phyloP scores from a whole-genome alignment of 345 rosid genomes.

The Eucalyptus guilfoylei region DNA sequence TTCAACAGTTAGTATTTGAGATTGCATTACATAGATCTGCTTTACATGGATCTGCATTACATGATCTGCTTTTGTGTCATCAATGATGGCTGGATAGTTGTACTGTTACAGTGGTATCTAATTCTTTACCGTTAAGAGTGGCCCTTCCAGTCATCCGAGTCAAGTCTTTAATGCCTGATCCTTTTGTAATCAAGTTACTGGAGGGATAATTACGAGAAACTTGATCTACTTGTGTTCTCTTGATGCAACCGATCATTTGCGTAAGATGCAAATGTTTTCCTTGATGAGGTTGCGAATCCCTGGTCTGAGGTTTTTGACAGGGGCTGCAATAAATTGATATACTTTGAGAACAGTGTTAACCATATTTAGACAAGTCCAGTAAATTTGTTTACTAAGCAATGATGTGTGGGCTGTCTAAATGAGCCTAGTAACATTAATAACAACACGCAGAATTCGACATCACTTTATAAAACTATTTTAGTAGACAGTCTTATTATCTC shows the following conservation, averaged over 20 bases:
- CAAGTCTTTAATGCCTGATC: neutral
- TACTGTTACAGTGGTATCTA: neutral
- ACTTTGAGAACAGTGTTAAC: neutral
- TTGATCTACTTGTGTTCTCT: neutral
- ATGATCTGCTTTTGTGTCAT: neutral
- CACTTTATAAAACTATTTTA: neutral
- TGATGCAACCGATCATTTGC: neutral
- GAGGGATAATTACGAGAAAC: neutral
- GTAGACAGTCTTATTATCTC: neutral
- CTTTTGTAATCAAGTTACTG: neutral
- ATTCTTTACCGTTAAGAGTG: neutral
- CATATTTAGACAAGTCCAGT: neutral
- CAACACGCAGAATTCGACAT: neutral
- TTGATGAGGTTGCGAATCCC: neutral
- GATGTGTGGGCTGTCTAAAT: neutral
- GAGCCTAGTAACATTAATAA: neutral
- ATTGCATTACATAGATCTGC: neutral
- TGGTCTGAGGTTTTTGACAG: neutral
- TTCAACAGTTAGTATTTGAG: neutral
- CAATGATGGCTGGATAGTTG: neutral
- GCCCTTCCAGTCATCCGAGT: neutral
- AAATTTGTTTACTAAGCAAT: neutral
- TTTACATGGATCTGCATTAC: neutral
- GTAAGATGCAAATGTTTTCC: neutral
- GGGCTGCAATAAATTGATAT: neutral